These are phyloP conservation scores for Lepidium africanum DNA, from an alignment of 345 rosid species.

Conservation along the genomic window DNA sequence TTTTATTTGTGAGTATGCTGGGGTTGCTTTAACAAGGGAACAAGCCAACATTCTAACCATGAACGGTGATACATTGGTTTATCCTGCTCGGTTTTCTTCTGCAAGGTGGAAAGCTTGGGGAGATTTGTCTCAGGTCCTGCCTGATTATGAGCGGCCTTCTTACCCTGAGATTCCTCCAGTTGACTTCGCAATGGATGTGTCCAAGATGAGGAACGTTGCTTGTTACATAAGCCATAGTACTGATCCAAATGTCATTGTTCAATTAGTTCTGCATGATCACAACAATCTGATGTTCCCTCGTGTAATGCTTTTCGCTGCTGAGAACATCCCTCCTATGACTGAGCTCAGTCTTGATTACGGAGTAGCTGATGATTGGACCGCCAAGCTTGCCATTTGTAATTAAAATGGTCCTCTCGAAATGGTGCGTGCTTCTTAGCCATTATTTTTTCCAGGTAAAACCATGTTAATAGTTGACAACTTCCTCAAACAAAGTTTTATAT, in stretches of 20 bases:
- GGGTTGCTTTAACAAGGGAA: slow-evolving; percentile 80
- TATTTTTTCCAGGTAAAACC: slow-evolving; percentile 15
- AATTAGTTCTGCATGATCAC: slow-evolving; percentile 76
- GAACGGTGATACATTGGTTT: slow-evolving; percentile 73
- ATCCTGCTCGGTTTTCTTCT: slow-evolving; percentile 63
- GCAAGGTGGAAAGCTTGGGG: slow-evolving; percentile 84
- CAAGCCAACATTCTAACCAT: slow-evolving; percentile 71
- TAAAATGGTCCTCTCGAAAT: slow-evolving; percentile 17
- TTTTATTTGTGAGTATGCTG: slow-evolving; percentile 86
- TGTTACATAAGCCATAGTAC: slow-evolving; percentile 87
- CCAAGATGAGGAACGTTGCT: slow-evolving; percentile 89
- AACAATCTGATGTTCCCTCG: slow-evolving; percentile 85
- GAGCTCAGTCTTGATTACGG: slow-evolving; percentile 97
- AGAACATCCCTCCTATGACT: slow-evolving; percentile 82
- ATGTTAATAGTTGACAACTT: neutral
- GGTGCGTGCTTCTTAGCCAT: neutral
- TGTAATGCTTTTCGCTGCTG: slow-evolving; percentile 83
- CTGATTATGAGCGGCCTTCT: slow-evolving; percentile 45
- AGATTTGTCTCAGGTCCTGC: slow-evolving; percentile 60
- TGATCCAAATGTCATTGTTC: slow-evolving; percentile 80
- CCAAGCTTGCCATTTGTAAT: slow-evolving; percentile 75
- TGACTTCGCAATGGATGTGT: slow-evolving; percentile 94
- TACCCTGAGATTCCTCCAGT: slow-evolving; percentile 69
- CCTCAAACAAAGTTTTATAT: neutral
- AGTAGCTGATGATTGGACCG: slow-evolving; percentile 65